These are phyloP conservation scores for Cordia subcordata DNA, from an alignment of 257 asterid species.

Conservation along the genomic window DNA sequence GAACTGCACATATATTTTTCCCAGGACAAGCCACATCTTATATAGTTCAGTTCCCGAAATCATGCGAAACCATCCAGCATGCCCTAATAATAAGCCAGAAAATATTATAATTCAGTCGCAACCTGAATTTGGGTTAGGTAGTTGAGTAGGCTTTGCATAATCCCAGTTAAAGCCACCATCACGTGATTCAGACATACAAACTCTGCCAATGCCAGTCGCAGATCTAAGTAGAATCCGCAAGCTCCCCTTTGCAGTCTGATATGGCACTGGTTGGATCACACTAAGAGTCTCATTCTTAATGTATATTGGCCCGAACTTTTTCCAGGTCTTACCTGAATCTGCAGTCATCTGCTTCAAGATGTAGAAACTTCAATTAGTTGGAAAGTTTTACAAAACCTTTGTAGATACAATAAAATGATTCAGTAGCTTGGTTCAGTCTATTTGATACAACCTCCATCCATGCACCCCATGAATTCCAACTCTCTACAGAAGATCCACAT, in stretches of 20 bases:
- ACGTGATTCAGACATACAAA: slow-evolving; percentile 79
- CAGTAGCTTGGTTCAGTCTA: background rate
- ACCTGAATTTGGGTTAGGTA: slow-evolving; percentile 99
- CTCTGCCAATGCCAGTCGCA: slow-evolving; percentile 46
- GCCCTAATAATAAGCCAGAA: too few species aligned
- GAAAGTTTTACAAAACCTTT: background rate
- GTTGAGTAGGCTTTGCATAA: slow-evolving; percentile 61
- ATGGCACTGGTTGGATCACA: slow-evolving; percentile 95
- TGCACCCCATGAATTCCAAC: slow-evolving; percentile 99
- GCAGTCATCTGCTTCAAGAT: slow-evolving; percentile 54
- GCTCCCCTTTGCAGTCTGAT: slow-evolving; percentile 65
- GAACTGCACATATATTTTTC: background rate
- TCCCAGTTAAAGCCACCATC: slow-evolving; percentile 92
- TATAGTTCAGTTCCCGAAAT: background rate
- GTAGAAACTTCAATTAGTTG: slow-evolving; percentile 4
- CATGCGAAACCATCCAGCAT: background rate
- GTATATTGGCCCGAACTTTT: slow-evolving; percentile 85
- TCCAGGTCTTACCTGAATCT: slow-evolving; percentile 83
- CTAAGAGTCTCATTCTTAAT: slow-evolving; percentile 49
- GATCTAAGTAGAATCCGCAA: slow-evolving; percentile 81
- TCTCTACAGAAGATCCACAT: slow-evolving; percentile 97
- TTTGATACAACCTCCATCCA: slow-evolving; percentile 78
- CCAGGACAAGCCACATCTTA: background rate
- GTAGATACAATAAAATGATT: background rate
- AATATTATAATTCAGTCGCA: background rate